Evolutionary conservation across 345 rosid species (phyloP).

Genomic region (Citrus inodora): DNA sequence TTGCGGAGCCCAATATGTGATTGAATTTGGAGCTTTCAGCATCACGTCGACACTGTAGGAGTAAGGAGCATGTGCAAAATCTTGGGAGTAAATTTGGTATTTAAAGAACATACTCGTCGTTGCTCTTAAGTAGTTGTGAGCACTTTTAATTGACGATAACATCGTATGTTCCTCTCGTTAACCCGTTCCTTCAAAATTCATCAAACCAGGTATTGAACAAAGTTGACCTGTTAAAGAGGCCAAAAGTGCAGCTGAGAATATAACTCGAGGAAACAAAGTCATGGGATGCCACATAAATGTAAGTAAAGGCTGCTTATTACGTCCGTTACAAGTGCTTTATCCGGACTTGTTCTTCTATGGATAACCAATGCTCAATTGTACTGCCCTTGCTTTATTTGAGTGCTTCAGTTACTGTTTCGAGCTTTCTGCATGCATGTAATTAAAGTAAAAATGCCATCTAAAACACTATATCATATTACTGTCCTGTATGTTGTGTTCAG

Average conservation of each 20-base stretch:
- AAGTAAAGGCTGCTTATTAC: constrained; percentile 39
- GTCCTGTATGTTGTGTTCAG: not conserved
- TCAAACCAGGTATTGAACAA: too few species aligned
- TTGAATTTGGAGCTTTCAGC: too few species aligned
- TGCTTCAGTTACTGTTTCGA: constrained; percentile 73
- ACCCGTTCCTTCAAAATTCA: too few species aligned
- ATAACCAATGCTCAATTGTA: constrained; percentile 63
- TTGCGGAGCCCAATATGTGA: too few species aligned
- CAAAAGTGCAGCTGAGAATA: constrained; percentile 30
- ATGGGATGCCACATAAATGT: constrained; percentile 45
- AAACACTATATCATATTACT: not conserved
- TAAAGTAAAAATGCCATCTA: not conserved
- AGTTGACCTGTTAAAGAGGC: too few species aligned
- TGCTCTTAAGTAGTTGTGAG: not conserved
- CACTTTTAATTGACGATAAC: not conserved
- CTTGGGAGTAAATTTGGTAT: too few species aligned
- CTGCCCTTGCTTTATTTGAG: constrained; percentile 68
- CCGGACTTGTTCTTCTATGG: constrained; percentile 46
- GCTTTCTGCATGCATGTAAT: constrained; percentile 42
- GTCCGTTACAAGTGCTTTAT: constrained; percentile 86
- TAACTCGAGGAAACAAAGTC: constrained; percentile 53
- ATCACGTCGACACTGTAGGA: too few species aligned
- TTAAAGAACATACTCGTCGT: too few species aligned
- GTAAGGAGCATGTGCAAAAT: not conserved
- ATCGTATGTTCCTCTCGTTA: not conserved